Conservation (phyloP, 805 yeast genomes). For the Saccharomycopsis babjevae region DNA sequence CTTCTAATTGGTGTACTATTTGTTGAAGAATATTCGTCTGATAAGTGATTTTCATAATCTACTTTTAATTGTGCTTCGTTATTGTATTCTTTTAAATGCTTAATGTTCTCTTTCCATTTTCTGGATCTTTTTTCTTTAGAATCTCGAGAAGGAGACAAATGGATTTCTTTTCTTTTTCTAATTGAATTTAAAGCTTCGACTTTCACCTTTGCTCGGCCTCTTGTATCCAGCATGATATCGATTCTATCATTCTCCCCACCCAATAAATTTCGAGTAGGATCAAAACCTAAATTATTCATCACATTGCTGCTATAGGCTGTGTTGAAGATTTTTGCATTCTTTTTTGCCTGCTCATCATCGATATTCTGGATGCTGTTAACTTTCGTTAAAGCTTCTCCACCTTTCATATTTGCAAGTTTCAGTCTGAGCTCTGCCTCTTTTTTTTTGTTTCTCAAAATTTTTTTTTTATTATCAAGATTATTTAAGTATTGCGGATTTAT, state of each 20-base stretch:
- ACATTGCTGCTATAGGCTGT: slow-evolving; percentile 33
- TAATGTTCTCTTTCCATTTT: slow-evolving; percentile 19
- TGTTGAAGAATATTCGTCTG: slow-evolving; percentile 2
- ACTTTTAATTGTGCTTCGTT: slow-evolving; percentile 21
- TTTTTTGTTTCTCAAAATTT: slow-evolving; percentile 30
- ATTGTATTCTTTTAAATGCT: slow-evolving; percentile 24
- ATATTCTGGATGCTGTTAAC: slow-evolving; percentile 19
- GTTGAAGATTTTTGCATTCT: slow-evolving; percentile 25
- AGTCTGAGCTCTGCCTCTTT: slow-evolving; percentile 25
- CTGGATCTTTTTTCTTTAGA: slow-evolving; percentile 23
- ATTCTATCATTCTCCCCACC: background rate
- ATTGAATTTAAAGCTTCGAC: slow-evolving; percentile 24
- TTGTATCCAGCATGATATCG: slow-evolving; percentile 6
- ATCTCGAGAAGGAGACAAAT: slow-evolving; percentile 26
- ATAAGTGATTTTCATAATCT: slow-evolving; percentile 6
- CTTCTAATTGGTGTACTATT: background rate
- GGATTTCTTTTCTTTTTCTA: slow-evolving; percentile 26
- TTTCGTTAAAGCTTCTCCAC: slow-evolving; percentile 20
- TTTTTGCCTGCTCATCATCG: slow-evolving; percentile 9
- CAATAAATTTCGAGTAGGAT: slow-evolving; percentile 30
- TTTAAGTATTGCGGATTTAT: slow-evolving; percentile 37
- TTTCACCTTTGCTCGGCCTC: slow-evolving; percentile 16
- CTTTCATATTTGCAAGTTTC: slow-evolving; percentile 24
- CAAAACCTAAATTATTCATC: slow-evolving; percentile 39
- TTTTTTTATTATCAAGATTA: slow-evolving; percentile 30